Percentiles rank a stretch among this genome's conserved stretches.
These are phyloP conservation scores for Hemerocallis citrina DNA, from an alignment of 106 monocot species.

Conservation along the genomic window DNA sequence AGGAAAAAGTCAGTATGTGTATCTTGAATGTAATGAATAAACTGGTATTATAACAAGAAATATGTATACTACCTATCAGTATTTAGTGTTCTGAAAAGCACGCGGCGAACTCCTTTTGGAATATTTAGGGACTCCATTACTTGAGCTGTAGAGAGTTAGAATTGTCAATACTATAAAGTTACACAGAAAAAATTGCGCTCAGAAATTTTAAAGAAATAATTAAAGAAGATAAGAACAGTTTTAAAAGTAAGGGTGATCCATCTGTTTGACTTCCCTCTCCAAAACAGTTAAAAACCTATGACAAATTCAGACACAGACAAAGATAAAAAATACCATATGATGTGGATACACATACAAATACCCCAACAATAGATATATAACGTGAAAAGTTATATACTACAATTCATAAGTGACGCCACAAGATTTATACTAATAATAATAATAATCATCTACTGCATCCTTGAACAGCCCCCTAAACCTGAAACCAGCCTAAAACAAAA, in stretches of 20 bases:
- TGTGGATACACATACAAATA: too few species aligned
- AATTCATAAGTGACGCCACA: too few species aligned
- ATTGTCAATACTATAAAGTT: not conserved
- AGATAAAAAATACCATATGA: too few species aligned
- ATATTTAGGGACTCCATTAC: conserved; percentile 78
- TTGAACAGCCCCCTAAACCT: too few species aligned
- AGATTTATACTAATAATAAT: too few species aligned
- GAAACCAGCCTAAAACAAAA: too few species aligned
- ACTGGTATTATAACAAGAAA: not conserved
- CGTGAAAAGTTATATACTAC: too few species aligned
- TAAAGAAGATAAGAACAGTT: not conserved
- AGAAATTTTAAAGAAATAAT: not conserved
- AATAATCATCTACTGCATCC: too few species aligned
- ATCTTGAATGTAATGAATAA: too few species aligned
- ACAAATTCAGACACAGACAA: too few species aligned
- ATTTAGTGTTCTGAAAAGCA: conserved; percentile 87
- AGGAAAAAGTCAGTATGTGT: too few species aligned
- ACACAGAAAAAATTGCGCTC: not conserved
- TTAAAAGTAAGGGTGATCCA: not conserved
- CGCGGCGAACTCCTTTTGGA: conserved; percentile 70
- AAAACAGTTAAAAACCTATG: conserved; percentile 1
- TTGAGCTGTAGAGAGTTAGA: conserved; percentile 37
- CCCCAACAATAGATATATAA: too few species aligned
- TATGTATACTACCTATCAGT: conserved; percentile 66
- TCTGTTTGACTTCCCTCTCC: not conserved